Evolutionary conservation across 2,329 filamentous ascomycete species (phyloP).

Genomic region (Fusarium torulosum): DNA sequence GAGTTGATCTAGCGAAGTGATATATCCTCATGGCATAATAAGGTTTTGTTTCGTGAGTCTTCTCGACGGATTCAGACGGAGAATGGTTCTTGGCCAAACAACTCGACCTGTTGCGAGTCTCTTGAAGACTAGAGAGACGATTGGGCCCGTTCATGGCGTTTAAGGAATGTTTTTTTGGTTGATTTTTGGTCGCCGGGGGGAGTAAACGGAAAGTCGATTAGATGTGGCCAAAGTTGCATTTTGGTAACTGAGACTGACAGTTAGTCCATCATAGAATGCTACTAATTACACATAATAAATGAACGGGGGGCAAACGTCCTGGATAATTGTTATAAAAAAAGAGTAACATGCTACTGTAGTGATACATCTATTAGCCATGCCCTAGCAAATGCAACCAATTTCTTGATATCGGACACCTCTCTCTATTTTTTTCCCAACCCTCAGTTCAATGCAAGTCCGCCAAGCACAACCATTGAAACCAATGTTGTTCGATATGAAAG

Average conservation of each 20-base stretch:
- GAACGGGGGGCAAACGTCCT: constrained; percentile 16
- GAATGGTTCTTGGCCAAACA: neutral
- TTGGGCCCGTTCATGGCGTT: constrained; percentile 1
- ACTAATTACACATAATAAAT: constrained; percentile 12
- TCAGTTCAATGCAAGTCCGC: constrained; percentile 25
- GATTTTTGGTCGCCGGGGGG: constrained; percentile 6
- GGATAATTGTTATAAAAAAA: constrained; percentile 14
- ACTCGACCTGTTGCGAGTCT: constrained; percentile 5
- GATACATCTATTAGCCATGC: constrained; percentile 26
- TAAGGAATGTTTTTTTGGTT: neutral
- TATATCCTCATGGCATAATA: neutral
- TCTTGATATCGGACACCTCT: constrained; percentile 12
- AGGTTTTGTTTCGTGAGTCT: constrained; percentile 7
- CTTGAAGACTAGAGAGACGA: constrained; percentile 1
- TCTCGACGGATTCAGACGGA: neutral
- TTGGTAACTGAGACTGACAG: constrained; percentile 23
- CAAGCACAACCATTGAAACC: constrained; percentile 21
- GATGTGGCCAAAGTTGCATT: constrained; percentile 17
- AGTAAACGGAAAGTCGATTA: constrained; percentile 15
- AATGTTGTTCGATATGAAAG: constrained; percentile 24
- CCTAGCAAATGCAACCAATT: constrained; percentile 26
- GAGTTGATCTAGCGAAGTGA: neutral
- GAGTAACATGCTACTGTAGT: constrained; percentile 22
- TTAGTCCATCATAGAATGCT: constrained; percentile 9
- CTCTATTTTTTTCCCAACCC: constrained; percentile 37